phyloP scores from a whole-genome alignment of 2,329 filamentous ascomycete species.

The Colletotrichum chrysophilum region DNA sequence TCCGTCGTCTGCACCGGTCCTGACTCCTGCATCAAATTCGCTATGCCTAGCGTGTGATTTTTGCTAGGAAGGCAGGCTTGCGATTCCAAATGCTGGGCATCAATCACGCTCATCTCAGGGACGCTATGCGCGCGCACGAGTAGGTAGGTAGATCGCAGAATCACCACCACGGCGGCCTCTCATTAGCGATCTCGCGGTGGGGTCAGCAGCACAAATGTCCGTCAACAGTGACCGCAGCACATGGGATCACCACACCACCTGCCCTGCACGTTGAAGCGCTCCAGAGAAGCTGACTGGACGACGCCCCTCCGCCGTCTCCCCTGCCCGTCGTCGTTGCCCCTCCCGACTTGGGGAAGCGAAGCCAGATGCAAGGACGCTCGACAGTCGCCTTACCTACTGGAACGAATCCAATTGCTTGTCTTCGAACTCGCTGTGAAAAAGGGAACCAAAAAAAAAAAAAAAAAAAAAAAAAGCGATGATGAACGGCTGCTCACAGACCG shows the following conservation, averaged over 20 bases:
- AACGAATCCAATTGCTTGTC: background rate
- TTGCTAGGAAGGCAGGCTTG: background rate
- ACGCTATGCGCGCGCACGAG: background rate
- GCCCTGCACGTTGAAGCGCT: background rate
- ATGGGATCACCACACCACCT: constrained; percentile 16
- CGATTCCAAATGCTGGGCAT: background rate
- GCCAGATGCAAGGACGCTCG: background rate
- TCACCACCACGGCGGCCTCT: background rate
- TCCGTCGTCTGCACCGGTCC: background rate
- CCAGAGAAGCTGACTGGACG: background rate
- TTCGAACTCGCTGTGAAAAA: background rate
- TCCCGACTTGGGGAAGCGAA: constrained; percentile 1
- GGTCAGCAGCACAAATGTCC: constrained; percentile 9
- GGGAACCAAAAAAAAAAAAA: background rate
- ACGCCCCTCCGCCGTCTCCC: background rate
- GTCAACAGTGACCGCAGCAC: constrained; percentile 1
- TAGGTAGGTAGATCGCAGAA: background rate
- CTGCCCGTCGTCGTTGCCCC: background rate
- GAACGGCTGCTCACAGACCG: background rate
- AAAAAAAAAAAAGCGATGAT: background rate
- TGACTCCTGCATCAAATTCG: background rate
- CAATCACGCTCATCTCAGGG: background rate
- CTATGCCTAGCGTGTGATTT: background rate
- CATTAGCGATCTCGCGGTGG: background rate
- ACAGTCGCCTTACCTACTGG: background rate